Percentiles rank a stretch among this genome's conserved stretches.
Evolutionary conservation across 495 filamentous ascomycete species (phyloP).

Genomic region (Annulohypoxylon bovei): DNA sequence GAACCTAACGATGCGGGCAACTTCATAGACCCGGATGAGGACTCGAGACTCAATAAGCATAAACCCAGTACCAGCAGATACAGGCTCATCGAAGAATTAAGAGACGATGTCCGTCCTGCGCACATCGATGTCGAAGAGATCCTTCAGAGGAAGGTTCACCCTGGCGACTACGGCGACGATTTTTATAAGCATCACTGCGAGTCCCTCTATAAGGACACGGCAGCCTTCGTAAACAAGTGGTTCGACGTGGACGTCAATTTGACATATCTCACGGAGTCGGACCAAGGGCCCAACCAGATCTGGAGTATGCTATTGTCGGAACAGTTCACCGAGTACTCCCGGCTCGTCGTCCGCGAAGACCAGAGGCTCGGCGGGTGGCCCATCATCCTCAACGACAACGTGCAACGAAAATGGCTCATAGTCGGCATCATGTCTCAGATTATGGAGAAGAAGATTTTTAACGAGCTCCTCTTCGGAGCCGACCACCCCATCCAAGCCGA

Average conservation of each 20-base stretch:
- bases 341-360: conserved; percentile 51
- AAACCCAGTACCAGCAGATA: neutral
- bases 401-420: conserved; percentile 53
- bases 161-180: conserved; percentile 39
- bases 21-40: neutral
- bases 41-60: neutral
- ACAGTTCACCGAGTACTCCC: conserved; percentile 50
- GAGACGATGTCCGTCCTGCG: conserved; percentile 26
- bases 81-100: neutral
- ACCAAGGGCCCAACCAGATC: neutral
- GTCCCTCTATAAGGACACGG: conserved; percentile 26
- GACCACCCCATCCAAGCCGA: conserved; percentile 37
- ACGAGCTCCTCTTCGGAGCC: conserved; percentile 57
- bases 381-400: conserved; percentile 44
- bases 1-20: neutral
- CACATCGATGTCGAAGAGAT: conserved; percentile 36
- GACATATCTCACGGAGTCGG: neutral
- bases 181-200: conserved; percentile 34
- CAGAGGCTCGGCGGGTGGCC: conserved; percentile 53
- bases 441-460: conserved; percentile 56
- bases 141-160: conserved; percentile 15
- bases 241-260: conserved; percentile 29
- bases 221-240: conserved; percentile 30
- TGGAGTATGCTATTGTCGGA: conserved; percentile 37
- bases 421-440: conserved; percentile 54